Conservation (phyloP, 192 early-diverging fungal genomes). For the Entomortierella beljakovae region DNA sequence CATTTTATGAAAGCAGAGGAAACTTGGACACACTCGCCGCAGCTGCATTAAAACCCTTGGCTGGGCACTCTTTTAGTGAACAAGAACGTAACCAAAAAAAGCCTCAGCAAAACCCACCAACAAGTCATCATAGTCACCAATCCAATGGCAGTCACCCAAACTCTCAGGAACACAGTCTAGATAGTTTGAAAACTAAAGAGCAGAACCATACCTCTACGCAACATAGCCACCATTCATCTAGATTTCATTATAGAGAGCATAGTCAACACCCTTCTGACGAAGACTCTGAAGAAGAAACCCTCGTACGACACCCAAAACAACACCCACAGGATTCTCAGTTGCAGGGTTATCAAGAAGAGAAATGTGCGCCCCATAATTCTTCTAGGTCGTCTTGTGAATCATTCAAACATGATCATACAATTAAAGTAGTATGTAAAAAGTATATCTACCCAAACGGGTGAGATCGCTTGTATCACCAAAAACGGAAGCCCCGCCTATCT, state of each 20-base stretch:
- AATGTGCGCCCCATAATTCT: neutral
- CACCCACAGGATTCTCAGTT: neutral
- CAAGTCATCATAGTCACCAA: neutral
- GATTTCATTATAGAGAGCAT: constrained; percentile 25
- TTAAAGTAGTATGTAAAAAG: neutral
- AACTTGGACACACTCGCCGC: constrained; percentile 37
- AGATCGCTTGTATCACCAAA: too few relatives aligned
- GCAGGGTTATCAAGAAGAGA: neutral
- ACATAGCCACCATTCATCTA: neutral
- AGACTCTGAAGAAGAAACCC: constrained; percentile 23
- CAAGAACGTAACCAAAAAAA: neutral
- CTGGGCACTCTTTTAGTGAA: neutral
- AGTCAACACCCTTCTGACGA: constrained; percentile 18
- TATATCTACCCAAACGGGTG: too few relatives aligned
- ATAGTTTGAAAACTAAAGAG: neutral
- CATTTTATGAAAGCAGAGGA: constrained; percentile 21
- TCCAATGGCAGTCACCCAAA: constrained; percentile 5
- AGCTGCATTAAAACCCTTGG: constrained; percentile 39
- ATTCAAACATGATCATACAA: neutral
- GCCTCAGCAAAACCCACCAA: constrained; percentile 11
- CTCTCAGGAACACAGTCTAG: neutral
- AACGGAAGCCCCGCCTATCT: neutral
- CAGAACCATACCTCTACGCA: neutral
- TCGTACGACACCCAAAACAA: neutral
- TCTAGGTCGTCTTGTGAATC: neutral